Conservation (phyloP, 2,329 filamentous ascomycete genomes). For the Alternaria brassicae region DNA sequence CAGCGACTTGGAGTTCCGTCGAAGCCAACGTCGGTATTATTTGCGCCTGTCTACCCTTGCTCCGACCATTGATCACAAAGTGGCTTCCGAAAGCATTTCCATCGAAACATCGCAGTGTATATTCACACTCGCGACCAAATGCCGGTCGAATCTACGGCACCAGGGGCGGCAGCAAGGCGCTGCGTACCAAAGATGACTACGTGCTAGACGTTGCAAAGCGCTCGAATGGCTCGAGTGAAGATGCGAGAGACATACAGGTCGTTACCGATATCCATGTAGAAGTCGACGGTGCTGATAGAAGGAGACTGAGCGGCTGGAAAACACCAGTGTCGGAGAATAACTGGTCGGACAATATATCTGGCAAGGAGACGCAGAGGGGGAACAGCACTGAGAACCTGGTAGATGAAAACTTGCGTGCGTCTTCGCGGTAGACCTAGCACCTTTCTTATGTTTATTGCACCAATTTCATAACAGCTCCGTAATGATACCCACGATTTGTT, state of each 20-base stretch:
- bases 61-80: slow-evolving; percentile 37
- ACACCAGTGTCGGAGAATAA: slow-evolving; percentile 2
- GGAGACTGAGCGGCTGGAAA: slow-evolving; percentile 16
- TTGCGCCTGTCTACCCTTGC: slow-evolving; percentile 42
- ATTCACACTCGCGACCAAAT: slow-evolving; percentile 12
- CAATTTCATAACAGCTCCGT: background rate
- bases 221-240: slow-evolving; percentile 3
- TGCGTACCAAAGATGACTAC: slow-evolving; percentile 13
- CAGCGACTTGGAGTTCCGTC: slow-evolving; percentile 41
- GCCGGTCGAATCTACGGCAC: slow-evolving; percentile 22
- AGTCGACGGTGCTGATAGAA: slow-evolving; percentile 22
- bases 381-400: slow-evolving; percentile 11
- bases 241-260: slow-evolving; percentile 32
- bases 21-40: slow-evolving; percentile 45
- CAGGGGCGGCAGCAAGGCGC: slow-evolving; percentile 8
- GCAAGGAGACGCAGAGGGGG: slow-evolving; percentile 1
- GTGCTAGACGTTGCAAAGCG: slow-evolving; percentile 10
- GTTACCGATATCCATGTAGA: slow-evolving; percentile 32
- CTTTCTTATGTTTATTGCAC: background rate
- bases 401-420: background rate
- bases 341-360: slow-evolving; percentile 6
- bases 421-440: background rate
- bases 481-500: slow-evolving; percentile 10
- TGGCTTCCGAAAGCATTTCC: slow-evolving; percentile 35
- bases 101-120: slow-evolving; percentile 19